Conservation (phyloP, 805 yeast species). For the Candida dajiaensis region DNA sequence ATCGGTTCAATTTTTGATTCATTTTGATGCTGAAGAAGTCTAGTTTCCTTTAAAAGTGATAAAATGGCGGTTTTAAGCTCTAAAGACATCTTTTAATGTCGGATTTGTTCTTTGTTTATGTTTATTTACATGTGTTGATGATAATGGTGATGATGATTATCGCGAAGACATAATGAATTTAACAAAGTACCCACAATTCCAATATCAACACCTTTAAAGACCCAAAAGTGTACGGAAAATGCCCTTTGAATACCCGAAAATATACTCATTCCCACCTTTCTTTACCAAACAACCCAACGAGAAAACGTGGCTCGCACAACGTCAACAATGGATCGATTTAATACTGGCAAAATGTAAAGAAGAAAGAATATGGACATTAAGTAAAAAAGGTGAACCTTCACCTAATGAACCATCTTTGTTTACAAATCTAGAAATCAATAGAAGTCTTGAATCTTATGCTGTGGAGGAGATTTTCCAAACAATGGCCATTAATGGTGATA, state of each 20-base stretch:
- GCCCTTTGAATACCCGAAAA: constrained; percentile 13
- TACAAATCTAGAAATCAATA: constrained; percentile 42
- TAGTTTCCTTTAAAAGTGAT: background rate
- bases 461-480: constrained; percentile 48
- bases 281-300: constrained; percentile 86
- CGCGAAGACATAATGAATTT: too few relatives aligned
- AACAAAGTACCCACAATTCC: too few relatives aligned
- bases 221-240: too few relatives aligned
- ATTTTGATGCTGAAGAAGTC: background rate
- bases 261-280: constrained; percentile 73
- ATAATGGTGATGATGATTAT: too few relatives aligned
- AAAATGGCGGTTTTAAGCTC: background rate
- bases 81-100: background rate
- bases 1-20: background rate
- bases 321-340: constrained; percentile 69
- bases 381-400: constrained; percentile 29
- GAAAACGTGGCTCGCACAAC: constrained; percentile 70
- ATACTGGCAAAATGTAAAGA: constrained; percentile 55
- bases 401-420: constrained; percentile 30
- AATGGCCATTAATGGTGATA: constrained; percentile 48
- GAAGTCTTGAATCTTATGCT: constrained; percentile 51
- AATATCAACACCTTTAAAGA: too few relatives aligned
- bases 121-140: too few relatives aligned
- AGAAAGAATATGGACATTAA: constrained; percentile 50
- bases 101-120: too few relatives aligned